A percentile compares a stretch with the other conserved stretches of the same genome.
Evolutionary conservation across 495 filamentous ascomycete genomes (phyloP).

Genomic region (Penicillium cataractarum): DNA sequence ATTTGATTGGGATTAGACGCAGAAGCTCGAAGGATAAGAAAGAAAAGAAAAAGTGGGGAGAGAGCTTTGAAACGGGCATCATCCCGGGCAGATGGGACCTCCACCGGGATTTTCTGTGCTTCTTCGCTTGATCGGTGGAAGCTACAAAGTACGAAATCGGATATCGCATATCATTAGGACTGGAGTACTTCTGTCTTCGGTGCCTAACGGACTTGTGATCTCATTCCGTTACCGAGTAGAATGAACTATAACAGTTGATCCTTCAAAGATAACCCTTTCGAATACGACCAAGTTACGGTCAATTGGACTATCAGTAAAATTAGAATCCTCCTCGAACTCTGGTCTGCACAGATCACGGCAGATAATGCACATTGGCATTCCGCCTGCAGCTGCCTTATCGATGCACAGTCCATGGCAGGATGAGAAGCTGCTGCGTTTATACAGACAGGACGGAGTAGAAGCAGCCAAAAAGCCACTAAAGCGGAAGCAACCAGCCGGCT

Average conservation of each 20-base stretch:
- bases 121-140: slow-evolving; percentile 7
- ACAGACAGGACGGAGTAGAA: neutral
- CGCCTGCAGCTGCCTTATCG: slow-evolving; percentile 29
- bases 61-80: neutral
- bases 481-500: neutral
- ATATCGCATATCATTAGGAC: neutral
- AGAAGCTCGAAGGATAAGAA: neutral
- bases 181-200: neutral
- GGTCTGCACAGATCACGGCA: slow-evolving; percentile 26
- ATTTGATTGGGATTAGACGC: neutral
- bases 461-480: neutral
- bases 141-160: neutral
- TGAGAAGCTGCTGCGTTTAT: neutral
- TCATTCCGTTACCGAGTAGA: neutral
- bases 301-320: neutral
- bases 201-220: neutral
- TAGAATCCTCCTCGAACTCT: neutral
- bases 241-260: neutral
- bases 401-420: neutral
- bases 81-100: neutral
- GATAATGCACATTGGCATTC: slow-evolving; percentile 35
- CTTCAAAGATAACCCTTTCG: neutral
- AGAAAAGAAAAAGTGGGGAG: neutral
- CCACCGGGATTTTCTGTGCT: slow-evolving; percentile 1
- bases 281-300: neutral